Evolutionary conservation across 305 asterid species (phyloP), one percentile per base, ranked within the genome.

Genomic region (Fraxinus dipetala): DNA sequence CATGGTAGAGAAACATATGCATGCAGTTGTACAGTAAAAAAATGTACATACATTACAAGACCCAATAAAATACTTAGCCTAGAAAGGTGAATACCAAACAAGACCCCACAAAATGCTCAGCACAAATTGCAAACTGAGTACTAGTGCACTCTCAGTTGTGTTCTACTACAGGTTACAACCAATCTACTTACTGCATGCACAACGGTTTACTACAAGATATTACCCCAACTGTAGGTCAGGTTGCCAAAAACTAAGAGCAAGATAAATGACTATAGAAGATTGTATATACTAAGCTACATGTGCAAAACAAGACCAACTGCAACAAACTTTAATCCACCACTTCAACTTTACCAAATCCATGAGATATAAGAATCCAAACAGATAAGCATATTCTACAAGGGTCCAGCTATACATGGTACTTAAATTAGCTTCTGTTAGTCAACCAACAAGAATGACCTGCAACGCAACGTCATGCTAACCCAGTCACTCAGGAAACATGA

Each of bases 221-320:
- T 28, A 67, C 38, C 20, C 3, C 20, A 67, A 22, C 20, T 35
- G 5, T 28, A 26, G 3, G 38, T 67, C 16, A 65, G 35, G 32
- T 26, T 65, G 78, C 13, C 70, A 14, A 81, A 81, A 69, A 78
- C 61, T 61, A 40, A n/a, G 56, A 79, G 51, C 76, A n/a, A 75
- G 28, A 56, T 20, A 54, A 18, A 67, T 18, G 70, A 22, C 56
- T 36, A 54, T 22, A 14, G 72, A 56, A 72, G 79, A 83, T 26
- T 56, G 45, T 48, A 43, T 28, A 77, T 79, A 83, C 61, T 72
- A 72, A 14, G 20, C 69, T 16, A 13, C 76, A 24, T 7, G 67
- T 28, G 72, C 11, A 14, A 74, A 79, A 31, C 36, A 80, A 48
- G 31, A 56, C 72, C 56, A 32, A 40, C 38, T 69, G 16, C 26